A percentile compares a stretch with the other conserved stretches of the same genome.
Conservation (phyloP, 441 rosid genomes). For the Erysimum pusillum region DNA sequence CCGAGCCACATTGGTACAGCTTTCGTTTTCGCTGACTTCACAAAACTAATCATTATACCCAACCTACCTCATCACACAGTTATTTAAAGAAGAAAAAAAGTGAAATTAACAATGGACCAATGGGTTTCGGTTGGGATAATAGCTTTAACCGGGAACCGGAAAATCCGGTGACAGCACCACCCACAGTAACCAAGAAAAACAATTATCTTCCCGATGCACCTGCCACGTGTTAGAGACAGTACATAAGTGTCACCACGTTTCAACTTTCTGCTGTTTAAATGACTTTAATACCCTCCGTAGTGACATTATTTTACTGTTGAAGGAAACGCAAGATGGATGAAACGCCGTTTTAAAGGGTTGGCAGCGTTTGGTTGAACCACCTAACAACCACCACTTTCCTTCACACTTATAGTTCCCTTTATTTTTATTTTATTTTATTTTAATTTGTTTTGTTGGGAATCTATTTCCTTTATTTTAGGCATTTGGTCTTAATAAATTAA, state of each 20-base stretch:
- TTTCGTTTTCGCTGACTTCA: constrained; percentile 62
- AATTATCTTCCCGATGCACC: constrained; percentile 41
- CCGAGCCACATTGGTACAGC: constrained; percentile 50
- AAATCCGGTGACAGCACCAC: constrained; percentile 47
- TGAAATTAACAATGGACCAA: constrained; percentile 41
- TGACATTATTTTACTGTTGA: constrained; percentile 29
- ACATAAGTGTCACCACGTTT: constrained; percentile 55
- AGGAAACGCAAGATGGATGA: constrained; percentile 53
- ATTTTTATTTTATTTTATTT: background rate
- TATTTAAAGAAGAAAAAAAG: constrained; percentile 33
- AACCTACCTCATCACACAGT: constrained; percentile 47
- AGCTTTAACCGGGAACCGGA: constrained; percentile 50
- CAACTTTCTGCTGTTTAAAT: constrained; percentile 42
- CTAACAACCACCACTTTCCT: constrained; percentile 88
- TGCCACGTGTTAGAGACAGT: constrained; percentile 55
- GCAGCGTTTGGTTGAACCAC: constrained; percentile 96
- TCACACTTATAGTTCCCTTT: constrained; percentile 51
- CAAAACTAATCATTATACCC: constrained; percentile 66
- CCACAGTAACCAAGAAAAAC: constrained; percentile 46
- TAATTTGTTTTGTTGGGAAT: constrained; percentile 8
- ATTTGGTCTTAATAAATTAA: background rate
- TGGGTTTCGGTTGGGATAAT: constrained; percentile 41
- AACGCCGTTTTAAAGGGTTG: constrained; percentile 79
- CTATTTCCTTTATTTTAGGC: constrained; percentile 24
- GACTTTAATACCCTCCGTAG: constrained; percentile 47